Evolutionary conservation across 371 early-diverging fungal species (phyloP).

Genomic region (Gilbertella persicaria): DNA sequence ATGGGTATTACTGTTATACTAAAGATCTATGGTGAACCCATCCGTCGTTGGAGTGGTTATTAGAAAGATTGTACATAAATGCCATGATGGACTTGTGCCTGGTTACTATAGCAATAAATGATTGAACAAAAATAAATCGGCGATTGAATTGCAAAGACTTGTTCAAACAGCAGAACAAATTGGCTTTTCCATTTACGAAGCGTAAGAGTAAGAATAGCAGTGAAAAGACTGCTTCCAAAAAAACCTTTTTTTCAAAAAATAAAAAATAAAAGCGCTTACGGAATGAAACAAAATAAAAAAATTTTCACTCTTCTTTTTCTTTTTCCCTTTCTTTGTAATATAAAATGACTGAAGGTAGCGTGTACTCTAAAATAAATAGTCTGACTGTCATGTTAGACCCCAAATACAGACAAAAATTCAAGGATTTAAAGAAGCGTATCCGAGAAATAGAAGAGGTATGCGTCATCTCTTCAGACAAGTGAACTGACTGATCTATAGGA

Average conservation of each 20-base stretch:
- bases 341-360: slow-evolving; percentile 11
- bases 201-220: neutral
- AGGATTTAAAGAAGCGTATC: slow-evolving; percentile 61
- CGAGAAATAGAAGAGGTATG: slow-evolving; percentile 66
- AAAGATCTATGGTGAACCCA: slow-evolving; percentile 11
- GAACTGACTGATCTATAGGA: slow-evolving; percentile 30
- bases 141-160: neutral
- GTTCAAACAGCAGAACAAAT: neutral
- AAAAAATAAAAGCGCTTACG: slow-evolving; percentile 1
- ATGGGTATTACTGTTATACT: slow-evolving; percentile 12
- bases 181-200: neutral
- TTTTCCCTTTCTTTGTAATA: neutral
- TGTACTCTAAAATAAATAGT: neutral
- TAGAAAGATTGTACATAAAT: too few relatives aligned
- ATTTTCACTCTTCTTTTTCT: neutral
- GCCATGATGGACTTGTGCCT: too few relatives aligned
- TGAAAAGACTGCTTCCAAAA: slow-evolving; percentile 3
- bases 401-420: slow-evolving; percentile 56
- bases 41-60: slow-evolving; percentile 14
- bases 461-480: neutral
- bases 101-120: too few relatives aligned
- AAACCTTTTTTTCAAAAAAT: neutral
- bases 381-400: slow-evolving; percentile 64
- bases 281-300: slow-evolving; percentile 3
- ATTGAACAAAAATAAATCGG: too few relatives aligned